Evolutionary conservation across 2,329 filamentous ascomycete genomes (phyloP).

Genomic region (Claviceps purpurea): DNA sequence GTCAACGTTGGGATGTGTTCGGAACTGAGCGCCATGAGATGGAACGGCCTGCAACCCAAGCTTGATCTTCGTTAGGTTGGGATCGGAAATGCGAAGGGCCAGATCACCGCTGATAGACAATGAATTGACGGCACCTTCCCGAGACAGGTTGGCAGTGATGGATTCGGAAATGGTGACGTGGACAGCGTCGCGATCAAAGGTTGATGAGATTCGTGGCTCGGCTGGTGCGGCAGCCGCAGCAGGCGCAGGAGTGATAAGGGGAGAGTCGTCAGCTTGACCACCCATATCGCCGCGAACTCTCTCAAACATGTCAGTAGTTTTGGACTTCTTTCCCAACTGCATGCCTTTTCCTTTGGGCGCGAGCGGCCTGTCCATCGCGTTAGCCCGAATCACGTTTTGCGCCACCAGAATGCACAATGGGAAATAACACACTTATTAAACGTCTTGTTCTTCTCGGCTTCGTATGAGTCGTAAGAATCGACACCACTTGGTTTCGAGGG

Average conservation of each 20-base stretch:
- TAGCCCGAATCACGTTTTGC: neutral
- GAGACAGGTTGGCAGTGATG: slow-evolving; percentile 79
- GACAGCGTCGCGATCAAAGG: slow-evolving; percentile 69
- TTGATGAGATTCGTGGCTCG: slow-evolving; percentile 47
- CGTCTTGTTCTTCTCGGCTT: slow-evolving; percentile 92
- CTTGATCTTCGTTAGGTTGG: slow-evolving; percentile 82
- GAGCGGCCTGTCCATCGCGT: slow-evolving; percentile 30
- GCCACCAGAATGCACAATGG: neutral
- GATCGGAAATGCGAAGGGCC: slow-evolving; percentile 78
- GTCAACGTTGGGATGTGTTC: slow-evolving; percentile 94
- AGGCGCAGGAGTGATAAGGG: slow-evolving; percentile 50
- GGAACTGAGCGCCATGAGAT: slow-evolving; percentile 77
- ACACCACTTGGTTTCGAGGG: slow-evolving; percentile 59
- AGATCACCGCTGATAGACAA: slow-evolving; percentile 87
- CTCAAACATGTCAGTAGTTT: slow-evolving; percentile 95
- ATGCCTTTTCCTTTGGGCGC: slow-evolving; percentile 90
- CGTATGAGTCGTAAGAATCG: slow-evolving; percentile 85
- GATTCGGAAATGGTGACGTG: slow-evolving; percentile 79
- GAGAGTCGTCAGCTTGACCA: slow-evolving; percentile 66
- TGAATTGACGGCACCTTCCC: slow-evolving; percentile 76
- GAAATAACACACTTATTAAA: slow-evolving; percentile 53
- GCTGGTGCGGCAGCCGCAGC: slow-evolving; percentile 36
- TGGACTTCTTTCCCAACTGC: slow-evolving; percentile 98
- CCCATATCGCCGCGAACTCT: slow-evolving; percentile 85
- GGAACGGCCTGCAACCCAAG: slow-evolving; percentile 64